Evolutionary conservation across 345 rosid genomes (phyloP), one percentile per base, ranked within the genome.

Genomic region (Corchorus capsularis): DNA sequence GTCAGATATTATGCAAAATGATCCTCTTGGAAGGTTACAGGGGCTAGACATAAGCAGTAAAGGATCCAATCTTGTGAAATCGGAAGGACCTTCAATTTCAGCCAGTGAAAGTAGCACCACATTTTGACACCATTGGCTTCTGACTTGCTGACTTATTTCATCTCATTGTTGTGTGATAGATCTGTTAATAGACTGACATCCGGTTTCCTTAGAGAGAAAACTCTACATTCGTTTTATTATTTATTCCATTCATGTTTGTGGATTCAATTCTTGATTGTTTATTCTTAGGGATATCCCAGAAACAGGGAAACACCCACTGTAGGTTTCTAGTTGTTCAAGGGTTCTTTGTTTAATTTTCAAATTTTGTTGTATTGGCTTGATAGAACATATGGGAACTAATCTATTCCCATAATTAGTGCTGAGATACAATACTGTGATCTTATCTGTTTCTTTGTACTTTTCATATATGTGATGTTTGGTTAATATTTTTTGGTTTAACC

Each of bases 81-180:
- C 89, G 14, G 93, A 91, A 83, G 88, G 86, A 65, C 88, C 91
- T 60, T 85, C 91, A 0, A 71, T 89, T 35, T 91, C 93, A 69
- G 91, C 88, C 43, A 84, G 88, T 79, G 92, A 87, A 82, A 87
- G 89, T 78, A 86, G 91, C 84, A 80, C 87, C 81, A 88, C 90
- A 8, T 86, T 80, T 71, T 89, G 89, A 87, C 41, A 49, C 27
- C 22, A 2, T 50, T 69, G 59, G 55, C 20, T 37, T 14, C 20
- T 35, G 46, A 63, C 67, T 74, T 71, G 64, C 78, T 76, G 78
- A 81, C 86, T 78, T 53, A 47, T 71, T 35, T 63, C 57, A 37
- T 74, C 66, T 72, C 66, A 32, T 74, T 72, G 68, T 70, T 81
- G 73, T 75, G 78, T 75, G 77, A 8, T 77, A 77, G 32, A 52